Evolutionary conservation across 177 flowering plant genomes (phyloP).

Genomic region (Telopea speciosissima): DNA sequence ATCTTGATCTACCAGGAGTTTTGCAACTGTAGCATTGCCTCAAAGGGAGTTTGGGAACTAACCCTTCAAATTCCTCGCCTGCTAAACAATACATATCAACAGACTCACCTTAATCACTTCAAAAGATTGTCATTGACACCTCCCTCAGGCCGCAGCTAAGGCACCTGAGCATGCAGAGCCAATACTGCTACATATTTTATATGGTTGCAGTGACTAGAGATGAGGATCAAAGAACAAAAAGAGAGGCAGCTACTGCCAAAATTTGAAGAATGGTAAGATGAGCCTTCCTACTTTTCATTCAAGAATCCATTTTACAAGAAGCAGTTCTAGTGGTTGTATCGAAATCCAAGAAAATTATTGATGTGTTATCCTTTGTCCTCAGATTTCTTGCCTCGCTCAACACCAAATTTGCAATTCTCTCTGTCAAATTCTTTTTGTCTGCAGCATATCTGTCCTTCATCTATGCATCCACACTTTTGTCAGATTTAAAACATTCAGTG

Average conservation of each 20-base stretch:
- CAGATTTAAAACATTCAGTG: not conserved
- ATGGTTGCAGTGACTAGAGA: not conserved
- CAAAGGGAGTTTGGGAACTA: too few relatives aligned
- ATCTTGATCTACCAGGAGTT: too few relatives aligned
- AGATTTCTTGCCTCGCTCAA: conserved; percentile 74
- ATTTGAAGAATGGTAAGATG: not conserved
- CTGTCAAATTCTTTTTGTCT: conserved; percentile 45
- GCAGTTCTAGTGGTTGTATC: conserved; percentile 30
- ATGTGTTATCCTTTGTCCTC: conserved; percentile 94
- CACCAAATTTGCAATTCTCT: conserved; percentile 65
- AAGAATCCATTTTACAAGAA: conserved; percentile 41
- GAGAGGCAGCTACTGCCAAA: not conserved
- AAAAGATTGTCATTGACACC: too few relatives aligned
- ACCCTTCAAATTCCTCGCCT: too few relatives aligned
- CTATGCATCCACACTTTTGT: conserved; percentile 26
- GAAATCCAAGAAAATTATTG: conserved; percentile 80
- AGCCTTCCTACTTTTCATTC: conserved; percentile 9
- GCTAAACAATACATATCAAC: too few relatives aligned
- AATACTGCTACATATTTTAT: too few relatives aligned
- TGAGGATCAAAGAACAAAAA: not conserved
- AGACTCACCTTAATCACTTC: too few relatives aligned
- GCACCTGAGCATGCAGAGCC: too few relatives aligned
- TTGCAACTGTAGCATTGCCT: too few relatives aligned
- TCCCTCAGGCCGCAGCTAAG: too few relatives aligned
- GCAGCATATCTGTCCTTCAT: conserved; percentile 36